phyloP scores from a whole-genome alignment of 805 yeast genomes.

The Jamesozyma jinghongensis region DNA sequence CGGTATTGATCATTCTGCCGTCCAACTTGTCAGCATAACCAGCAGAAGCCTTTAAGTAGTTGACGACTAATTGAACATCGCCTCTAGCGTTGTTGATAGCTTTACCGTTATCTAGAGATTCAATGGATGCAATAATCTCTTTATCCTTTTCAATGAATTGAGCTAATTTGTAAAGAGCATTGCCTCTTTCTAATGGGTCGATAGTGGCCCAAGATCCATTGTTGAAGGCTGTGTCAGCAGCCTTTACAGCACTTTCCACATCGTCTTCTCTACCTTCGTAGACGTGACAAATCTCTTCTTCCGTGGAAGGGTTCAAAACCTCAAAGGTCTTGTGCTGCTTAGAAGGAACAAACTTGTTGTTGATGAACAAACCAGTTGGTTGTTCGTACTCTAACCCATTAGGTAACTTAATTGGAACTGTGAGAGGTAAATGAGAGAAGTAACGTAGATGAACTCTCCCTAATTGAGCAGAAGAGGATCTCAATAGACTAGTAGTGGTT shows the following conservation, averaged over 20 bases:
- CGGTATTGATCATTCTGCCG: constrained; percentile 54
- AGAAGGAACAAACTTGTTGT: constrained; percentile 60
- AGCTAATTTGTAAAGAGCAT: constrained; percentile 59
- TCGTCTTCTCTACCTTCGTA: constrained; percentile 65
- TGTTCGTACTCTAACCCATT: constrained; percentile 63
- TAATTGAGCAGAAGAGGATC: constrained; percentile 1
- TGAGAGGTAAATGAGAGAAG: constrained; percentile 33
- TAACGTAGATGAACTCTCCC: constrained; percentile 9
- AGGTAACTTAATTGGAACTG: constrained; percentile 50
- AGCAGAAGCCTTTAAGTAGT: constrained; percentile 74
- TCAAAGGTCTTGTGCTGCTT: constrained; percentile 51
- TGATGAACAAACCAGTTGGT: constrained; percentile 72
- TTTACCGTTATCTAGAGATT: constrained; percentile 86
- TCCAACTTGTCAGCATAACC: constrained; percentile 67
- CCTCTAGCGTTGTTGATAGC: constrained; percentile 62
- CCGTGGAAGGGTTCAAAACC: constrained; percentile 60
- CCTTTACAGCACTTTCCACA: constrained; percentile 74
- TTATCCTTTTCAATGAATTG: constrained; percentile 67
- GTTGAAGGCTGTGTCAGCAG: constrained; percentile 72
- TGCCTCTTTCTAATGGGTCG: constrained; percentile 60
- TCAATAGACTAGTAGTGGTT: constrained; percentile 1
- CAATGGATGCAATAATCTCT: constrained; percentile 71
- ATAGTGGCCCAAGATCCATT: constrained; percentile 53
- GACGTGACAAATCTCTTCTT: constrained; percentile 56
- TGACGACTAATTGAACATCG: constrained; percentile 64